Evolutionary conservation across 306 rosid genomes (phyloP).

Genomic region (Crotalaria pallida): DNA sequence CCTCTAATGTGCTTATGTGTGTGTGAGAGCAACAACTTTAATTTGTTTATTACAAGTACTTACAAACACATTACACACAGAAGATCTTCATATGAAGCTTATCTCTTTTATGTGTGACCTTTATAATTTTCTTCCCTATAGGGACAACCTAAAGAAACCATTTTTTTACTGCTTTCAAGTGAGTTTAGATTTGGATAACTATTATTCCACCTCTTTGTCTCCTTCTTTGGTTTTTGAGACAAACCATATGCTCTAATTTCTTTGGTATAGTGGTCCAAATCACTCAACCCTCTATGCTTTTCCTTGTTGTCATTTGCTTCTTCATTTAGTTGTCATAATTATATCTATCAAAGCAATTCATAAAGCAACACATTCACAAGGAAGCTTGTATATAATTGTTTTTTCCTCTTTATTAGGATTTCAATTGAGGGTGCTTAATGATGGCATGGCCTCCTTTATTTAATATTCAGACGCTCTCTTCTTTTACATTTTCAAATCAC

Average conservation of each 20-base stretch:
- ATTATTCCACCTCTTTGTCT: conserved; percentile 31
- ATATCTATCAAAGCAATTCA: conserved; percentile 35
- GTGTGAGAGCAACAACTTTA: conserved; percentile 24
- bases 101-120: conserved; percentile 32
- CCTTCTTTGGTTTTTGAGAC: conserved; percentile 30
- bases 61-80: neutral
- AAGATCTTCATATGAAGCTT: conserved; percentile 29
- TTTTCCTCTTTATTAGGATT: conserved; percentile 13
- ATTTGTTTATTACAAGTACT: conserved; percentile 15
- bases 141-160: conserved; percentile 68
- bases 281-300: conserved; percentile 36
- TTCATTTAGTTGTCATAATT: conserved; percentile 30
- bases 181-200: conserved; percentile 46
- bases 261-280: conserved; percentile 52
- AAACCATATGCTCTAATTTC: conserved; percentile 49
- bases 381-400: conserved; percentile 20
- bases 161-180: conserved; percentile 30
- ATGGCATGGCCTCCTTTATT: neutral
- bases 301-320: conserved; percentile 35
- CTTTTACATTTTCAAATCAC: conserved; percentile 18
- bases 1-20: neutral
- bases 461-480: neutral
- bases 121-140: conserved; percentile 73
- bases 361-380: conserved; percentile 33
- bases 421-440: conserved; percentile 16